Evolutionary conservation across 2,329 filamentous ascomycete species (phyloP).

Genomic region (Metarhizium humberi): DNA sequence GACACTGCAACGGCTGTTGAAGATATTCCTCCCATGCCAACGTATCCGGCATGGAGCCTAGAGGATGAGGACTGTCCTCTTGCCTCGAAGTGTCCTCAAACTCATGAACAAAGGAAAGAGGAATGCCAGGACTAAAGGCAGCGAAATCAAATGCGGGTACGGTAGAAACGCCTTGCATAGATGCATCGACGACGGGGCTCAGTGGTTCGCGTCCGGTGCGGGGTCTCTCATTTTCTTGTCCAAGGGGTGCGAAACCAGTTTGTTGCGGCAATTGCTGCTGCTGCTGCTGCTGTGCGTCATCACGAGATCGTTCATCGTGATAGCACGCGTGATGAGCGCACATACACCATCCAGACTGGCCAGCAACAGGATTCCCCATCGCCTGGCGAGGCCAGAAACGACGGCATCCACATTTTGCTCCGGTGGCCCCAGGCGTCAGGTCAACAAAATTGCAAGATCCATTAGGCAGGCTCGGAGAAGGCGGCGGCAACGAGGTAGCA

Average conservation of each 20-base stretch:
- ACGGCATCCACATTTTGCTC: constrained; percentile 48
- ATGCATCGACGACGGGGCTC: constrained; percentile 42
- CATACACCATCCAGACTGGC: constrained; percentile 48
- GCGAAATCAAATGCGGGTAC: constrained; percentile 32
- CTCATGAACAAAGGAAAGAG: constrained; percentile 26
- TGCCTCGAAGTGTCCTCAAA: constrained; percentile 14
- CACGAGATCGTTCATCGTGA: constrained; percentile 36
- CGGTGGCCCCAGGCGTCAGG: constrained; percentile 39
- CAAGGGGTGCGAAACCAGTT: constrained; percentile 13
- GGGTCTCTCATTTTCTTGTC: constrained; percentile 46
- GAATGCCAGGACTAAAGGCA: constrained; percentile 21
- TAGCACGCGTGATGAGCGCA: constrained; percentile 55
- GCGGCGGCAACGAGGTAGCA: constrained; percentile 16
- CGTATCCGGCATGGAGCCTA: constrained; percentile 46
- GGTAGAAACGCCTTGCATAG: constrained; percentile 27
- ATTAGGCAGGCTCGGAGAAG: constrained; percentile 31
- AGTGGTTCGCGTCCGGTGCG: constrained; percentile 38
- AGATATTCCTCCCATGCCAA: constrained; percentile 38
- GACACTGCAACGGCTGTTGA: constrained; percentile 25
- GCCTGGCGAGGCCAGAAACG: constrained; percentile 46
- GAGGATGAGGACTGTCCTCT: constrained; percentile 19
- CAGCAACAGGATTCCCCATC: constrained; percentile 23
- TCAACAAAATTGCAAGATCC: constrained; percentile 52
- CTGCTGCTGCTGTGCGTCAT: constrained; percentile 9
- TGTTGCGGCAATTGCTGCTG: constrained; percentile 11